Base-by-base conservation (phyloP, 148 eudicot genomes). In the Fagopyrum esculentum region DNA sequence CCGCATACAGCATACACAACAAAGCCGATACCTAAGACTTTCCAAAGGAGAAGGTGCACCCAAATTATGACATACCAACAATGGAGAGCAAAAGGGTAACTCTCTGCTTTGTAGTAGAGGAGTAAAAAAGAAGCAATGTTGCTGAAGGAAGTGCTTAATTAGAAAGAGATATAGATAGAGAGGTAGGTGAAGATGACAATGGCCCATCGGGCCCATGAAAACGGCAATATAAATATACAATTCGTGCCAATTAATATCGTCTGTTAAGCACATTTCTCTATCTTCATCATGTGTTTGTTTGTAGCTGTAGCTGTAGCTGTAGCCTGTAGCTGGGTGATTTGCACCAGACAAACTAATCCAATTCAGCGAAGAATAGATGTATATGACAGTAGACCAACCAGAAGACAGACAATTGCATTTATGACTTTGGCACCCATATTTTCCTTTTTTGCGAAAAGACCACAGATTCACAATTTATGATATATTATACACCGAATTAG, bases 121-220 rank as follows among this genome's bases (percentile, higher is more conserved):
- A 82, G 82, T 80, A 75, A 73, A 73, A 59, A 13, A 71, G 74
- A 82, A 82, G 85, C 78, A 82, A 76, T 69, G 4, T 71, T 69
- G 77, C 63, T 35, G 66, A 35, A 75, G 66, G 75, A 77, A 56
- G 16, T 19, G 47, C n/a, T 13, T 30, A 78, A 35, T 35, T 35
- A 48, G 73, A 66, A 79, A 51, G 68, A 26, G 68, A 26, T 16
- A 55, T 5, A 22, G 45, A 22, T 56, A 46, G 35, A 40, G 55
- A 66, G 73, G 46, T 30, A 64, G 73, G 73, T 69, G 49, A 9
- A 61, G 68, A 61, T 61, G 68, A 40, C 40, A 6, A 61, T 61
- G 68, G 68, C 44, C 68, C 68, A 61, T 29, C 68, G 9, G 10
- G 6, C 68, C 40, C 68, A 61, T 61, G 10, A 61, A 61, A 10